Base-by-base conservation (phyloP, 2,329 filamentous ascomycete species). In the Colletotrichum lupini region DNA sequence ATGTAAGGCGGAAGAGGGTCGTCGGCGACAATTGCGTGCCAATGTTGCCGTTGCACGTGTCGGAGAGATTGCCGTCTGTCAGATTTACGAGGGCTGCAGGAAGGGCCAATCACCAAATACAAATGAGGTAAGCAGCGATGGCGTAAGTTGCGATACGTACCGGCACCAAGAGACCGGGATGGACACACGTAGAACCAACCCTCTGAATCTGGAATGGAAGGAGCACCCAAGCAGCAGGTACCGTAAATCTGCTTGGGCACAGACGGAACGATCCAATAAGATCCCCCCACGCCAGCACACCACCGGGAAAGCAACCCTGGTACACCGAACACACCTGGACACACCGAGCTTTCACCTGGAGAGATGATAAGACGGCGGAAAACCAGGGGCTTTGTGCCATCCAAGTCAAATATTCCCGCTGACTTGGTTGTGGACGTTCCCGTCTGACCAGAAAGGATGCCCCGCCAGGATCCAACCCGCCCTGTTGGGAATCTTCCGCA, bases 51-150 rank as follows among this genome's bases (percentile, higher is more conserved):
- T 53, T 28, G 66, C 70, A 73, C 67, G 60, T 70, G 67, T 70
- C 55, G n/a, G 60, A 14, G 19, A 59, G 67, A 73, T 73, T 42
- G 62, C 49, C 66, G 32, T 49, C 22, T 28, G 1, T 53, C 42
- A 64, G 70, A 73, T 73, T 73, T 73, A 73, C 70, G 70, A 73
- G 70, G 57, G 59, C 49, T 73, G 70, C 70, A 73, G 70, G 70
- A 30, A 22, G 30, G 37, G 32, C n/a, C 8, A 30, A 24, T 66
- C 32, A 26, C 35, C 42, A 49, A 49, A 49, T 11, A n/a, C 12
- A 19, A 55, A 26, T 24, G 52, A 24, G 52, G 42, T 49, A 49
- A 49, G 42, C 55, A 30, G 26, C 28, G 28, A 57, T 16, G 55
- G 16, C 24, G 22, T 30, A 28, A 57, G 28, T 4, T 19, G 22